Percentiles rank a stretch among this genome's conserved stretches.
Evolutionary conservation across 805 yeast genomes (phyloP).

Genomic region (Cyberlindnera maclurae): DNA sequence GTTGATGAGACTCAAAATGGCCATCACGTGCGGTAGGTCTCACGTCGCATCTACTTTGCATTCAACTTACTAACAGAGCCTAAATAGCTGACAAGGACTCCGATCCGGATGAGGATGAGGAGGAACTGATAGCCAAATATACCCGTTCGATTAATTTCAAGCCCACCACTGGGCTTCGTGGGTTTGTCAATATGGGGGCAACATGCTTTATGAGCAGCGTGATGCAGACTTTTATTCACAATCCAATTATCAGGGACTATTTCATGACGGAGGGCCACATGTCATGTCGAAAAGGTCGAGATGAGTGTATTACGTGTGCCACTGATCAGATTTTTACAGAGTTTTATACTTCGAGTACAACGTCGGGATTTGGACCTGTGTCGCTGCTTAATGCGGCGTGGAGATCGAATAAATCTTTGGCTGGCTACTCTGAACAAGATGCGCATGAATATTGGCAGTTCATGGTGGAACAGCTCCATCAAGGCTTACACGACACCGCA

Average conservation of each 20-base stretch:
- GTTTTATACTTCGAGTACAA: slow-evolving; percentile 57
- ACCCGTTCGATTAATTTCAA: slow-evolving; percentile 32
- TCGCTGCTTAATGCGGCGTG: slow-evolving; percentile 79
- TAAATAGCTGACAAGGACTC: background rate
- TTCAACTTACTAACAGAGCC: background rate
- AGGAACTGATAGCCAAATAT: slow-evolving; percentile 24
- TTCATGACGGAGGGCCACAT: slow-evolving; percentile 71
- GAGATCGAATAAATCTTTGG: slow-evolving; percentile 75
- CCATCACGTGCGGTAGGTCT: background rate
- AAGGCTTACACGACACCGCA: slow-evolving; percentile 22
- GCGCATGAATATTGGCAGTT: slow-evolving; percentile 98
- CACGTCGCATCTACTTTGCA: background rate
- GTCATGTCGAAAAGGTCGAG: slow-evolving; percentile 38
- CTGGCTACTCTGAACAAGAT: slow-evolving; percentile 96
- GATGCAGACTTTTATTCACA: slow-evolving; percentile 84
- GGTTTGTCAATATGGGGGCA: slow-evolving; percentile 91
- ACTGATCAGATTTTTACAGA: slow-evolving; percentile 71
- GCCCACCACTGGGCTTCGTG: slow-evolving; percentile 75
- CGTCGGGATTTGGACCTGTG: slow-evolving; percentile 75
- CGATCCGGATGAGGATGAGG: slow-evolving; percentile 6
- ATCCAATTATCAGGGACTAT: slow-evolving; percentile 75
- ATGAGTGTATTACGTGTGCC: slow-evolving; percentile 73
- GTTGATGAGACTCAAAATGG: slow-evolving; percentile 30
- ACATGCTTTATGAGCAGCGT: slow-evolving; percentile 95
- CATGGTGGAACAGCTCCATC: slow-evolving; percentile 75